Evolutionary conservation across 768 basidiomycete species (phyloP), one percentile per base, ranked within the genome.

Genomic region (Mycena venus): DNA sequence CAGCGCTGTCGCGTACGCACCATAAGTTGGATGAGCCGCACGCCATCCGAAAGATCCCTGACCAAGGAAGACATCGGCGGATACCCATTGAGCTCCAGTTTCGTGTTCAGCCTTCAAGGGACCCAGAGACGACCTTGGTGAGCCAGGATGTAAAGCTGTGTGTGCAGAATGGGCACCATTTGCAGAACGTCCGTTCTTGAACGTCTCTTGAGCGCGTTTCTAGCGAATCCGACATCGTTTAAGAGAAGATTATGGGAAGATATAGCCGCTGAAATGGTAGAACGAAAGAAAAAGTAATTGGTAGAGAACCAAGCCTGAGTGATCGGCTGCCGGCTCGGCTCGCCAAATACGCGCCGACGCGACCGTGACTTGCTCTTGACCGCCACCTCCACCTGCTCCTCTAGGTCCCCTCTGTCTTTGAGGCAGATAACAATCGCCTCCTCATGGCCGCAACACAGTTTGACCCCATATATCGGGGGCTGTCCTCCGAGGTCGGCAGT

Each of bases 11-110:
- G 64, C 25, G n/a, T 55, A 80, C 87, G 75, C 73, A 96, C 97
- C 94, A 96, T 96, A 38, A 99, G 89, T 81, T 99, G 97, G 75
- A 99, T 98, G 49, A 99, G 89, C 74, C 95, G 92, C 23, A 98
- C 97, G 38, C 98, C 98, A 85, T 99, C 97, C 7, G 94, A 96
- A 64, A 99, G 91, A 87, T 99, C 98, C 67, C 90, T 89, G 31
- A 96, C 94, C 8, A 99, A 90, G 61, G 97, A 96, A 12, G 88
- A 88, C 95, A 99, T 97, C 15, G 96, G 91, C 8, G 94, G 94
- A 79, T 97, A 91, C 72, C 93, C 94, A 75, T 94, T 89, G 4
- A 90, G 87, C 80, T 99, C 97, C 34, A 99, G 90, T 82, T 98
- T 97, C 11, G 97, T 96, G 80, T 99, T 99, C 72, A 99, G 88